Evolutionary conservation across 208 protist genomes (phyloP).

Genomic region (Leptomonas pyrrhocoris): DNA sequence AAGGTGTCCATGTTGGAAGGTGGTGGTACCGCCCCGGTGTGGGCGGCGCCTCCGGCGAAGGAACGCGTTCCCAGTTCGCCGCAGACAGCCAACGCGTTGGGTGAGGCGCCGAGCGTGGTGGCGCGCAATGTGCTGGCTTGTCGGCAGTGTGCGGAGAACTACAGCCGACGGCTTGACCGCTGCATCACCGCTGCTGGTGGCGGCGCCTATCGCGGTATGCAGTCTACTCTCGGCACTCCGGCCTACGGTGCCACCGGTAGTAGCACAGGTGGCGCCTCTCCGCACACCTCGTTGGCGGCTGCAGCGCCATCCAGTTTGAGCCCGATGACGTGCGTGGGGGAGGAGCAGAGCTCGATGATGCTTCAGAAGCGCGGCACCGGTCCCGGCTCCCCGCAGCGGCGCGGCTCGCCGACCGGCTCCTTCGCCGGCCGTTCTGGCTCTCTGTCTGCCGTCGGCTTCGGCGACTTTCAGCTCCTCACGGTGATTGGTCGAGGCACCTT

Average conservation of each 20-base stretch:
- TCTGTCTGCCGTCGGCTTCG: conserved; percentile 41
- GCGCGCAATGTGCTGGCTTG: conserved; percentile 42
- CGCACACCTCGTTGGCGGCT: background rate
- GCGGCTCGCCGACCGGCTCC: conserved; percentile 1
- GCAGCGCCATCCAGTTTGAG: background rate
- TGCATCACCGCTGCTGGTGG: conserved; percentile 31
- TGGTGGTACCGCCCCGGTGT: background rate
- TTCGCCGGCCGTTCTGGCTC: conserved; percentile 4
- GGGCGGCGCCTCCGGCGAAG: too few relatives aligned
- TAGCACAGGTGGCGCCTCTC: background rate
- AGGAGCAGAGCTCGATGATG: conserved; percentile 23
- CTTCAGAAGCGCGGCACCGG: conserved; percentile 17
- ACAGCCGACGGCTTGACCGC: conserved; percentile 43
- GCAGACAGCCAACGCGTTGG: background rate
- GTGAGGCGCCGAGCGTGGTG: conserved; percentile 1
- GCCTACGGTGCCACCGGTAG: background rate
- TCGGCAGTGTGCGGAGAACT: conserved; percentile 69
- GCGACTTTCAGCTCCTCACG: conserved; percentile 90
- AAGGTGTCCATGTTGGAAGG: conserved; percentile 25
- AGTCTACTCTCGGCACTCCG: conserved; percentile 15
- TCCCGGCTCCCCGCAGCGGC: conserved; percentile 1
- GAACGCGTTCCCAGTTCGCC: conserved; percentile 1
- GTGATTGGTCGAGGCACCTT: conserved; percentile 94
- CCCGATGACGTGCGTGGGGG: conserved; percentile 15
- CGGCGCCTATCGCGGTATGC: conserved; percentile 33